Evolutionary conservation across 2,329 filamentous ascomycete species (phyloP), one percentile per base, ranked within the genome.

Genomic region (Botrytis elliptica): DNA sequence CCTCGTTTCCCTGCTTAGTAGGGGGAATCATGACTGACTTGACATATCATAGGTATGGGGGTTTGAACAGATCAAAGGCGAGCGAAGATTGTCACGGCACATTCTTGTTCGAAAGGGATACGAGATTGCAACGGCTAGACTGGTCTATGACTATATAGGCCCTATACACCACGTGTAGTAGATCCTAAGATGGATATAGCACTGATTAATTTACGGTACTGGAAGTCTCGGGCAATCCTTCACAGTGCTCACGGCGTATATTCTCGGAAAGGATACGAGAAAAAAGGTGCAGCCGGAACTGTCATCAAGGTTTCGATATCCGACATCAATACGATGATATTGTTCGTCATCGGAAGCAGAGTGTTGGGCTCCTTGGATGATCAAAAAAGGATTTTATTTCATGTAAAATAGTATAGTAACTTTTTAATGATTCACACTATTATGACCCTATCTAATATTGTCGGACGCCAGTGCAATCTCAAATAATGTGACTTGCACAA

Each of bases 71-170:
- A 63, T 63, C 22, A 63, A 42, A 18, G 36, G 25, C 38, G 60
- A 63, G 60, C 36, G 60, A 9, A 63, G 60, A 18, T 63, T 63
- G 38, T 25, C 60, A 63, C 36, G 60, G 4, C 60, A 42, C 14
- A 63, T 63, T 63, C 60, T 63, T 42, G 60, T 63, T 63, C 60
- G 60, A 18, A 63, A 42, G 22, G 60, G 60, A n/a, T 63, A 63
- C n/a, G 60, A 63, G 36, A 63, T 63, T 42, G 60, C 60, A 63
- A 63, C 38, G 36, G 60, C 36, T n/a, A 63, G 22, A 38, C 25
- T 63, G 25, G 25, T 63, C 36, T 63, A 63, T 63, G 60, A 63
- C 60, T 63, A 63, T n/a, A 42, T 63, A 9, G 36, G 60, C 8
- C 60, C 60, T 42, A 16, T n/a, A 63, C 1, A 16, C 25, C 36